A percentile compares a stretch with the other conserved stretches of the same genome.
Conservation (phyloP, 2,329 filamentous ascomycete species). For the Pestalotiopsis sp. region DNA sequence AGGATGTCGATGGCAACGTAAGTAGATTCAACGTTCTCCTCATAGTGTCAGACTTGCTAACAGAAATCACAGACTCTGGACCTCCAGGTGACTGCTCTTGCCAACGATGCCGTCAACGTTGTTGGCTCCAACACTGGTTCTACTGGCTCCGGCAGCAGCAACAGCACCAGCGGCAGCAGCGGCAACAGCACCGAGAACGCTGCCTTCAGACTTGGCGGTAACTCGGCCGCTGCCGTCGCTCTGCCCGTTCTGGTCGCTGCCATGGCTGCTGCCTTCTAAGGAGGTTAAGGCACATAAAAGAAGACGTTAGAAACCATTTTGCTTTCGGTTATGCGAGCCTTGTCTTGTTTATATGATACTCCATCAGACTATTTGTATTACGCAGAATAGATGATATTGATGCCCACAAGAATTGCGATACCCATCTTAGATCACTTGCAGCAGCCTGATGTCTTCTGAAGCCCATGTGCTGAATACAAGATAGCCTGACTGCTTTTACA, state of each 20-base stretch:
- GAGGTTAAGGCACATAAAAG: background rate
- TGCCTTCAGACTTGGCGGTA: slow-evolving; percentile 1
- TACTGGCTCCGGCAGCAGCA: background rate
- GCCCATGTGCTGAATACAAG: background rate
- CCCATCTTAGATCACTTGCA: background rate
- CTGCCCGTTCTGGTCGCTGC: slow-evolving; percentile 1
- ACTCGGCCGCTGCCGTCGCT: slow-evolving; percentile 1
- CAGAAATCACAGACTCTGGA: background rate
- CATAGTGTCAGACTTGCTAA: background rate
- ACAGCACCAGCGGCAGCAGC: background rate
- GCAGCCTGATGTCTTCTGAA: background rate
- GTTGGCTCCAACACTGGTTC: slow-evolving; percentile 17
- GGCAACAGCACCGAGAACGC: slow-evolving; percentile 4
- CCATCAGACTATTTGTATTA: slow-evolving; percentile 6
- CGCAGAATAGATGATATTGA: slow-evolving; percentile 9
- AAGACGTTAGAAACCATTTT: background rate
- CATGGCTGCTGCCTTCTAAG: slow-evolving; percentile 4
- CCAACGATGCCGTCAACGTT: slow-evolving; percentile 21
- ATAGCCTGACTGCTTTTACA: too few species aligned
- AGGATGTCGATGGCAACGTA: slow-evolving; percentile 40
- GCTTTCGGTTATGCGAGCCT: slow-evolving; percentile 8
- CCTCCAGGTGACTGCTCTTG: slow-evolving; percentile 42
- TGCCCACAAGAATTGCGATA: background rate
- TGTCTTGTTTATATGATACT: slow-evolving; percentile 11
- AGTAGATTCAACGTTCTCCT: background rate